Percentiles rank a stretch among this genome's conserved stretches.
Evolutionary conservation across 2,329 filamentous ascomycete genomes (phyloP).

Genomic region (Fusarium pininemorale): DNA sequence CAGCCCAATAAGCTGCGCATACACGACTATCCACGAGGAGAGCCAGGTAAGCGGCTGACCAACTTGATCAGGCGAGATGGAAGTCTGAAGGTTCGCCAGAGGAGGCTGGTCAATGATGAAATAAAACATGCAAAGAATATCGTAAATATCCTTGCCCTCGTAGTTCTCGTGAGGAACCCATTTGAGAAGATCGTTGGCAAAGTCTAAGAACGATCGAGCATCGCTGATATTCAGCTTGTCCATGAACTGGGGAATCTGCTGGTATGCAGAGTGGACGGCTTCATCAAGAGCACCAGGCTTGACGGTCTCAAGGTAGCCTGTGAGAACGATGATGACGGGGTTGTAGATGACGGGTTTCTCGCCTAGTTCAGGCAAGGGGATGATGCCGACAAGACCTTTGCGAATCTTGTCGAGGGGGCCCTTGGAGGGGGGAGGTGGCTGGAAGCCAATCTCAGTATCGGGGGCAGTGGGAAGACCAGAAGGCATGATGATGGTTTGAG

Average conservation of each 20-base stretch:
- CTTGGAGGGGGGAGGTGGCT: background rate
- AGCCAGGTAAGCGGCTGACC: constrained; percentile 2
- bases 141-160: background rate
- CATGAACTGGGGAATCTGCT: constrained; percentile 8
- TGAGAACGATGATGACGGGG: background rate
- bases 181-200: constrained; percentile 10
- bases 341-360: background rate
- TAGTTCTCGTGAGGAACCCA: constrained; percentile 5
- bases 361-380: background rate
- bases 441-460: constrained; percentile 7
- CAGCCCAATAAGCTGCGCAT: constrained; percentile 5
- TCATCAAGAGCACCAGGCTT: constrained; percentile 3
- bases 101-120: constrained; percentile 3
- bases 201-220: background rate
- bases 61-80: background rate
- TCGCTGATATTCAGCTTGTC: constrained; percentile 5
- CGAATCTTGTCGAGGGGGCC: background rate
- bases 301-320: background rate
- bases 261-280: background rate
- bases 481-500: background rate
- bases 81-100: background rate
- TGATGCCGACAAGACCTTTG: background rate
- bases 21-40: constrained; percentile 7
- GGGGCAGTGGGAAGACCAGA: constrained; percentile 11
- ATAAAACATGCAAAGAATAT: constrained; percentile 6